A percentile compares a stretch with the other conserved stretches of the same genome.
These are phyloP conservation scores for Nemania bipapillata DNA, from an alignment of 2,329 filamentous ascomycete genomes.

Conservation along the genomic window DNA sequence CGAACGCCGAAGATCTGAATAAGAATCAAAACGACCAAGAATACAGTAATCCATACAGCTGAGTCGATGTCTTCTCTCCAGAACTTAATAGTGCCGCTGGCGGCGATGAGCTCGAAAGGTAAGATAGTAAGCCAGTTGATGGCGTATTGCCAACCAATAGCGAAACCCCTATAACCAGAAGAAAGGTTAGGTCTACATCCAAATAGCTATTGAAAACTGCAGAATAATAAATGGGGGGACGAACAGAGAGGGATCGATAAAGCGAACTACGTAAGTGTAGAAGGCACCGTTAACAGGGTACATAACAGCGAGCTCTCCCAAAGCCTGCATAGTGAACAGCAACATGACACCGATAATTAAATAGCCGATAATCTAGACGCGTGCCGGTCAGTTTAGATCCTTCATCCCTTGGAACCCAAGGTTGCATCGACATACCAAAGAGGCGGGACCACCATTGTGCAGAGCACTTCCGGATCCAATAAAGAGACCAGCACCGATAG, in stretches of 20 bases:
- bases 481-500: slow-evolving; percentile 70
- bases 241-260: slow-evolving; percentile 68
- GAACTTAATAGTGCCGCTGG: slow-evolving; percentile 64
- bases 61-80: slow-evolving; percentile 64
- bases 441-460: slow-evolving; percentile 67
- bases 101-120: slow-evolving; percentile 66
- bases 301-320: slow-evolving; percentile 69
- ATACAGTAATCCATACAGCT: slow-evolving; percentile 67
- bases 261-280: slow-evolving; percentile 69
- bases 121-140: slow-evolving; percentile 62
- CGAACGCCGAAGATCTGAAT: slow-evolving; percentile 68
- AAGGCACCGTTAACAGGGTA: slow-evolving; percentile 72
- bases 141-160: slow-evolving; percentile 65
- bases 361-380: slow-evolving; percentile 59
- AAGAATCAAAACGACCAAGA: slow-evolving; percentile 61
- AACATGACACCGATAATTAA: slow-evolving; percentile 68
- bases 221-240: slow-evolving; percentile 16
- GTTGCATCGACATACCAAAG: slow-evolving; percentile 50
- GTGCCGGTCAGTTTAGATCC: slow-evolving; percentile 21
- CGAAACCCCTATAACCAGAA: slow-evolving; percentile 57
- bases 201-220: background rate
- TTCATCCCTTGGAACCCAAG: background rate
- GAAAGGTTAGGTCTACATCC: background rate
- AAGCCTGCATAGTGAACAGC: slow-evolving; percentile 67
- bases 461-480: slow-evolving; percentile 73